Conservation (phyloP, 2,329 filamentous ascomycete species). For the Xylariaceae sp. region DNA sequence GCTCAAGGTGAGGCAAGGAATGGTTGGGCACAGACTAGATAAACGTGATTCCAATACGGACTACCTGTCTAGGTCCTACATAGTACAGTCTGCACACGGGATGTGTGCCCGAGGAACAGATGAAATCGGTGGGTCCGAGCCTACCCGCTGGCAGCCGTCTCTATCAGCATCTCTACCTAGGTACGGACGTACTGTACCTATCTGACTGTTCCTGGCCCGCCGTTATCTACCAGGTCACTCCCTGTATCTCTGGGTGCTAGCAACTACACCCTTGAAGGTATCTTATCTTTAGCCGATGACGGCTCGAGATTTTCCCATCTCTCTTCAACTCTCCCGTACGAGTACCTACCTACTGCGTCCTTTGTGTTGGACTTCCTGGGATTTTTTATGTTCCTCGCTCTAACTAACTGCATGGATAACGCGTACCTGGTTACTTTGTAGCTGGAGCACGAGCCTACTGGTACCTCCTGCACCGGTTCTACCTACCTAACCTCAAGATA, state of each 20-base stretch:
- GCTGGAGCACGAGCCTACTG: no score
- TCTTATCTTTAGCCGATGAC: background rate
- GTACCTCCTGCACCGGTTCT: no score
- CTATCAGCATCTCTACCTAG: background rate
- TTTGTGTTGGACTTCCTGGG: background rate
- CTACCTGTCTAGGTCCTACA: no score
- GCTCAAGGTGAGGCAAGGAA: background rate
- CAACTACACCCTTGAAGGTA: background rate
- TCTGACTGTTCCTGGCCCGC: background rate
- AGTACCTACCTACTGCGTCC: no score
- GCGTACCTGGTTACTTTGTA: no score
- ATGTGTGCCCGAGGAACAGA: background rate
- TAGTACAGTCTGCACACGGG: background rate
- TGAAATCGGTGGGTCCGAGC: slow-evolving; percentile 5
- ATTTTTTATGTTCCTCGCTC: background rate
- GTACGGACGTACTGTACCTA: background rate
- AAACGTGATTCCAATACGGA: no score
- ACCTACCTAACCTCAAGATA: background rate
- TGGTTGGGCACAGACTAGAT: no score
- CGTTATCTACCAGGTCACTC: background rate
- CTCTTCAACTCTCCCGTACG: background rate
- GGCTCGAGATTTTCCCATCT: background rate
- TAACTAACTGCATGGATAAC: background rate
- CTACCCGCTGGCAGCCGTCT: slow-evolving; percentile 4
- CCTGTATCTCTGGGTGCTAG: background rate